Evolutionary conservation across 176 grass and related monocot genomes (phyloP), one percentile per base, ranked within the genome.

Genomic region (Avena atlantica): DNA sequence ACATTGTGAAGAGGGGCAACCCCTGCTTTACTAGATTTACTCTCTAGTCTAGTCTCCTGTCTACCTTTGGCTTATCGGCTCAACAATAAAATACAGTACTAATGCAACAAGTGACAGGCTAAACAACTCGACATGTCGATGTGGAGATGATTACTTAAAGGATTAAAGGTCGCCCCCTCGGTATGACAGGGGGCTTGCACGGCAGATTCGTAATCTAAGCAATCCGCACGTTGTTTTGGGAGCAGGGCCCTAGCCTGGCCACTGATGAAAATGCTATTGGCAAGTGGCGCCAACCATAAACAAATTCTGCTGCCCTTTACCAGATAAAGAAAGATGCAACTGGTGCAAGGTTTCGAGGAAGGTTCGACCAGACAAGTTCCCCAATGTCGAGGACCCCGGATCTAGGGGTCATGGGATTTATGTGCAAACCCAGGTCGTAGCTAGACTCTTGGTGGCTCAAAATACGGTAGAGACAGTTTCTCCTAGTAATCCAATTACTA

Each of bases 161-260:
- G 9, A 4, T 31, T 29, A 17, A 78, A 82, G 29, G 45, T 42
- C 25, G 19, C 2, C 69, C 48, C 5, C 50, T 58, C 56, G 74
- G 40, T 17, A 59, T 77, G 78, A 61, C 88, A 87, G 84, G 8
- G 25, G 25, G 62, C 62, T 15, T 48, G 57, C 85, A 87, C 56
- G 9, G 66, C 79, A 57, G 36, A 23, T 49, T 49, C 17, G 15
- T 67, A 81, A 24, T 65, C 73, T 72, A 74, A 83, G 14, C 21
- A 90, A 90, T 83, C 49, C 49, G 81, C 89, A 87, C 85, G 85
- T 87, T 67, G 85, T 80, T 74, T 75, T 6, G 51, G 85, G 89
- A 83, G 80, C 31, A 14, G 81, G 12, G 60, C 65, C 65, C 45
- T 56, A 16, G 36, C 36, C 8, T 40, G 66, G 15, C 47, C 63